These are phyloP conservation scores for Pseudodiploospora longispora DNA, from an alignment of 2,329 filamentous ascomycete genomes.

Conservation along the genomic window DNA sequence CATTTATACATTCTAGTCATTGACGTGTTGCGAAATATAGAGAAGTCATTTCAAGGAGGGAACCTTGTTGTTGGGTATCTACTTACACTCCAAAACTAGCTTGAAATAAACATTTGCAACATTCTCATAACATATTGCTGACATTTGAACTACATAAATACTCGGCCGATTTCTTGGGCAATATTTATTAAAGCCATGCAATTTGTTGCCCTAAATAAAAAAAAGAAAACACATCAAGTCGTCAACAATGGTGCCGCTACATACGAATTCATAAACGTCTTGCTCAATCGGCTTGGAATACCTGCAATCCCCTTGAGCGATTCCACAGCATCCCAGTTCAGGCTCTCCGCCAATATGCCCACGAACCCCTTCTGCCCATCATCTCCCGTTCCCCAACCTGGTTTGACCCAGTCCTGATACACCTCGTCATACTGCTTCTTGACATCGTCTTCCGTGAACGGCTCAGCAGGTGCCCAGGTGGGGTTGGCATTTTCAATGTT, in stretches of 20 bases:
- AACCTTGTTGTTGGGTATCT: too few relatives aligned
- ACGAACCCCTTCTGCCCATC: constrained; percentile 1
- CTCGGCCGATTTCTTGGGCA: too few relatives aligned
- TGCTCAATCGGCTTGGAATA: constrained; percentile 1
- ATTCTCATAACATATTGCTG: too few relatives aligned
- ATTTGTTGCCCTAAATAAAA: background rate
- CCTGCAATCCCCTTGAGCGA: constrained; percentile 1
- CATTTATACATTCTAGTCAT: too few relatives aligned
- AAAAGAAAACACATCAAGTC: background rate
- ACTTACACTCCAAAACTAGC: too few relatives aligned
- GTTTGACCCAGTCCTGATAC: background rate
- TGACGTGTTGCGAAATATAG: too few relatives aligned
- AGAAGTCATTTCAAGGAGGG: too few relatives aligned
- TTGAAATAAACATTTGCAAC: too few relatives aligned
- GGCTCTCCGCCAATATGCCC: background rate
- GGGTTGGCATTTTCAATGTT: background rate
- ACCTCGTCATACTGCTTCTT: background rate
- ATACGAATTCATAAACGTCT: constrained; percentile 2
- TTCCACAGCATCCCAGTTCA: background rate
- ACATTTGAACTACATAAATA: too few relatives aligned
- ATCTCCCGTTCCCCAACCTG: background rate
- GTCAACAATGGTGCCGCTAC: constrained; percentile 3
- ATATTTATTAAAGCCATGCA: too few relatives aligned
- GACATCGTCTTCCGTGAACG: background rate
- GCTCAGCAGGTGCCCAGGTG: background rate